Base-by-base conservation (phyloP, 805 yeast genomes). In the Priceomyces fermenticarens region DNA sequence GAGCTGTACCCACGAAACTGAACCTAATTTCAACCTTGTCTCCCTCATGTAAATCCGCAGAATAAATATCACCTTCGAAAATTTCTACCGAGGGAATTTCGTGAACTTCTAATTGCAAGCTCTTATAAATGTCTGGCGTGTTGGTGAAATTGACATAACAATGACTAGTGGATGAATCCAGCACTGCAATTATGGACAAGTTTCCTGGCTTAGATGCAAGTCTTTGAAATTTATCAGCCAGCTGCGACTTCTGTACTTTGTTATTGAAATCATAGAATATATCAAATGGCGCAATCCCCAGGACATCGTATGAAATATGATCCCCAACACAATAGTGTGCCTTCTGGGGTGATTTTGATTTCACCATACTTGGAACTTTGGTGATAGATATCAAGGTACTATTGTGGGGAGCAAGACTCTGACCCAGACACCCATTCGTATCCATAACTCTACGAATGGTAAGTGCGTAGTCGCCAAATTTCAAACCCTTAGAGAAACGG, bases 41-140 rank as follows among this genome's bases (percentile, higher is more conserved):
- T 35, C 98, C 99, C 57, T 88, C 95, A 54, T 89, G 95, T 32
- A 93, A 86, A 59, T 88, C 91, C 54, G 83, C 90, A 41, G 83
- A 78, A 7, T 82, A 65, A 12, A 78, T 67, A 42, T 80, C 83
- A n/a, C 96, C 96, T 52, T 83, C 86, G 16, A 83, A 78, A 11
- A 91, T 81, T 44, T 84, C 89, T 11, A 91, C 97, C 0, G 96
- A 83, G 2, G 83, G 83, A 11, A 78, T 56, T 30, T 76, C 77
- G 46, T 74, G 68, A 8, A 78, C 65, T 12, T 54, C 57, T 11
- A 62, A 46, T 40, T 52, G 53, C 44, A 67, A 60, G 0, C 48
- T 51, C 16, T 63, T 54, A n/a, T 40, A 56, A 65, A 43, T 62
- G 45, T 55, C 67, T 2, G 67, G 59, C 8, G 50, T 48, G 7